These are phyloP conservation scores for Gliomastix tumulicola DNA, from an alignment of 2,329 filamentous ascomycete species.

Conservation along the genomic window DNA sequence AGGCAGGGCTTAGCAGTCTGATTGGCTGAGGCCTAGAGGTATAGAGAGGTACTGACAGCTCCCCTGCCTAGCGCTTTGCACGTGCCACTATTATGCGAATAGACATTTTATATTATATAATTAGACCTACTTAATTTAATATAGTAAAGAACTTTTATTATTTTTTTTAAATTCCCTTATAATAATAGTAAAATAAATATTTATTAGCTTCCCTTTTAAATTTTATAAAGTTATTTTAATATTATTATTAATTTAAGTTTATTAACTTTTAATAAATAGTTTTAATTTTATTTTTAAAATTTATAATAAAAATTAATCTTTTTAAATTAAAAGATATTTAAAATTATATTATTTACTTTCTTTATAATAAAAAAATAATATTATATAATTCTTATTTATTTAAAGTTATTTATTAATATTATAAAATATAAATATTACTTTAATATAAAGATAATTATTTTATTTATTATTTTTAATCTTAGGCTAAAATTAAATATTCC, in stretches of 20 bases:
- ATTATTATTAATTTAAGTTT: background rate
- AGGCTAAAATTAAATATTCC: background rate
- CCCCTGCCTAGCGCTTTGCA: no score
- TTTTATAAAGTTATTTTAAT: background rate
- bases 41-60: no score
- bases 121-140: no score
- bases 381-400: background rate
- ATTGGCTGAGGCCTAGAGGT: no score
- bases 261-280: background rate
- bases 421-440: background rate
- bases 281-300: conserved; percentile 2
- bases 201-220: no score
- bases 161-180: background rate
- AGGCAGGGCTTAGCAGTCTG: no score
- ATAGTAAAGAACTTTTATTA: no score
- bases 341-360: background rate
- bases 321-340: no score
- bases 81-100: no score
- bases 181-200: no score
- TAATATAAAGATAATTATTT: background rate
- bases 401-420: background rate
- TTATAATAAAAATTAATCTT: conserved; percentile 1
- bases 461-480: background rate
- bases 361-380: background rate
- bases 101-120: no score